Base-by-base conservation (phyloP, 2,329 filamentous ascomycete genomes). In the Emergomyces africanus region DNA sequence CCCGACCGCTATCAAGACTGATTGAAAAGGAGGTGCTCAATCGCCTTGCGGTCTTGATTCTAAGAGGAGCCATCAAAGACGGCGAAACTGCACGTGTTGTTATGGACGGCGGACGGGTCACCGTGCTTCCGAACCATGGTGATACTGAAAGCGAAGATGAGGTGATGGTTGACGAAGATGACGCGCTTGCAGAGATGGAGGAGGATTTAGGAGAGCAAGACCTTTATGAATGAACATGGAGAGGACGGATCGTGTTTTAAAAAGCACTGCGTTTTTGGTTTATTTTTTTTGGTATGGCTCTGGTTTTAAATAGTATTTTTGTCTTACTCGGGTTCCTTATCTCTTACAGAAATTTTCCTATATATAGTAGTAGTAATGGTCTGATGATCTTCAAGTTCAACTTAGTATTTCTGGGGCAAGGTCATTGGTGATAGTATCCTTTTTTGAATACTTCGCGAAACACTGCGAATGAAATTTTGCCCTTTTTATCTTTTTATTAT, bases 1-100 rank as follows among this genome's bases (percentile, higher is more conserved):
- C 94, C 46, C 83, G 94, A 60, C 94, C 94, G 41, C 78, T 99
- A 25, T 84, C 87, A 20, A 83, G 94, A 57, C 83, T 99, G 61
- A 96, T 99, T 66, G 94, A 99, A 78, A 94, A 94, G 76, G 94
- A 99, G 74, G 90, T 99, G 2, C 84, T 99, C 68, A 99, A 99
- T 75, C 85, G 86, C 55, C 78, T 99, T 63, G 94, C 94, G 1
- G 88, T 99, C 46, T 81, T 97, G 63, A 95, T 99, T 63, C 80
- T 99, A 28, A 83, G 90, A 63, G 90, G 90, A 63, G 85, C 83
- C 58, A 86, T 99, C 71, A 83, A 81, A 66, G 92, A 99, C 65
- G 91, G 91, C 49, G 94, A 99, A 77, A 76, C 74, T 1, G 94
- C 94, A 0, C 79, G 82, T 30, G 89, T 97, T 28, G 84, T 89